phyloP scores from a whole-genome alignment of 2,329 filamentous ascomycete species.

The Colletotrichum sp. region DNA sequence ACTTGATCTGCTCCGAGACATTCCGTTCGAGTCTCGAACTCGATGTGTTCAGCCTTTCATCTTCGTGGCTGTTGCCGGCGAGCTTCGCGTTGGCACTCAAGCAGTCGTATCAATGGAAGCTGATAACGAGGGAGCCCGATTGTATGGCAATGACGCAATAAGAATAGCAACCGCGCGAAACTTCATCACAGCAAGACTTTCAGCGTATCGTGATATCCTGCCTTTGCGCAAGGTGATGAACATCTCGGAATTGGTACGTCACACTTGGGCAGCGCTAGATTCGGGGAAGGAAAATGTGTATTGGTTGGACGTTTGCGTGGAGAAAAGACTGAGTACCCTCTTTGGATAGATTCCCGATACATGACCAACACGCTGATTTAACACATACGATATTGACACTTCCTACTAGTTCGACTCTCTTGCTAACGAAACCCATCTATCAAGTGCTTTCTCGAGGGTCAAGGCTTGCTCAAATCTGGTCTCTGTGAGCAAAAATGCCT shows the following conservation, averaged over 20 bases:
- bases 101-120: neutral
- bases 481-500: neutral
- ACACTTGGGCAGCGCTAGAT: neutral
- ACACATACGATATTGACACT: accelerated
- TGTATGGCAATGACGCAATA: neutral
- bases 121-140: neutral
- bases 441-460: neutral
- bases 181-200: neutral
- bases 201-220: neutral
- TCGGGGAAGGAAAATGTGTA: neutral
- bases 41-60: neutral
- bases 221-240: neutral
- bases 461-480: neutral
- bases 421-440: neutral
- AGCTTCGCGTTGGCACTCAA: neutral
- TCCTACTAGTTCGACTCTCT: neutral
- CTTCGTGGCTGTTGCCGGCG: neutral
- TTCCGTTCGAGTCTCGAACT: neutral
- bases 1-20: neutral
- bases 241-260: neutral
- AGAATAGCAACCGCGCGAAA: neutral
- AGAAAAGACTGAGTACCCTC: neutral
- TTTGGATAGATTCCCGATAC: accelerated
- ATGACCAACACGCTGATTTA: neutral
- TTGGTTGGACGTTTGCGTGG: neutral